phyloP scores from a whole-genome alignment of 306 rosid genomes.

The Spatholobus suberectus region DNA sequence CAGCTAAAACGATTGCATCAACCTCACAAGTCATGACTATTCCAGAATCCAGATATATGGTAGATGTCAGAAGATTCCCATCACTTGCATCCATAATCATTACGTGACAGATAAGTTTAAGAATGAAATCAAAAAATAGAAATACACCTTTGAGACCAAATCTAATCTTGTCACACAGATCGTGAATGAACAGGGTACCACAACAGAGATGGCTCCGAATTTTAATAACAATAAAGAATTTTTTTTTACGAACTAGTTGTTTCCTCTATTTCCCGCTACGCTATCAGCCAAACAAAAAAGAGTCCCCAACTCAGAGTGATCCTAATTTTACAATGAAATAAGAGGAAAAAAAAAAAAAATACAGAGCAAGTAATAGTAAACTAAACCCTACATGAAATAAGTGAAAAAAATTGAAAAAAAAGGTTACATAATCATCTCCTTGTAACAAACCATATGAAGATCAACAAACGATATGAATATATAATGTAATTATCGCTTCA shows the following conservation, averaged over 20 bases:
- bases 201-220: background rate
- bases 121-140: background rate
- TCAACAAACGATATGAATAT: background rate
- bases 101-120: background rate
- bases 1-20: background rate
- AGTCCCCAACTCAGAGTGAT: background rate
- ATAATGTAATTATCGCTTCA: background rate
- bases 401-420: background rate
- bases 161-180: background rate
- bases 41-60: background rate
- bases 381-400: background rate
- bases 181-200: background rate
- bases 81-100: background rate
- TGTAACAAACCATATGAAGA: background rate
- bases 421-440: background rate
- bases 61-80: background rate
- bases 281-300: background rate
- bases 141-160: background rate
- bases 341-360: background rate
- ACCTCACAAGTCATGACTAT: background rate
- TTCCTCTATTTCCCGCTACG: background rate
- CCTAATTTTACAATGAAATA: background rate
- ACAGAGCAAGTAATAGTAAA: background rate
- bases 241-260: background rate
- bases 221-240: background rate